Evolutionary conservation across 1,284 basidiomycete genomes (phyloP).

Genomic region (Polyporus tsugae): DNA sequence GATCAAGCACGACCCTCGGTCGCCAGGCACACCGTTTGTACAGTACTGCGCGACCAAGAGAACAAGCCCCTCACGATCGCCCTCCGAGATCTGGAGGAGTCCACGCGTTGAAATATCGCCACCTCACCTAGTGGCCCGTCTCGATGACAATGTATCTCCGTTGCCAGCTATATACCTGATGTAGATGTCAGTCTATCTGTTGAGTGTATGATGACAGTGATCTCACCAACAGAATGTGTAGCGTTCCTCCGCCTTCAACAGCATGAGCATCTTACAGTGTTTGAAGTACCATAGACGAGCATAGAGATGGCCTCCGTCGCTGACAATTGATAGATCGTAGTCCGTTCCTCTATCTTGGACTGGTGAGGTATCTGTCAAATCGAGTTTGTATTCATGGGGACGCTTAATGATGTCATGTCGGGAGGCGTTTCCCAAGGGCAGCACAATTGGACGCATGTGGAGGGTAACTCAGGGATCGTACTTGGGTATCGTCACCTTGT

Average conservation of each 20-base stretch:
- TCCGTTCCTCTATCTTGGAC: no score
- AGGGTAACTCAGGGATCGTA: neutral
- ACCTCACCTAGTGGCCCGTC: neutral
- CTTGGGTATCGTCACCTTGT: neutral
- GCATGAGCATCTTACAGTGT: neutral
- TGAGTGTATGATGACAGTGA: neutral
- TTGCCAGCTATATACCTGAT: neutral
- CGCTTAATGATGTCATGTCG: no score
- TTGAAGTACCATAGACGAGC: no score
- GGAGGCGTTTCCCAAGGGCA: neutral
- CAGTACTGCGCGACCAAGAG: neutral
- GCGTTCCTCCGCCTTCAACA: neutral
- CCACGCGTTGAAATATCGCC: neutral
- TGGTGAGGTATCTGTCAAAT: no score
- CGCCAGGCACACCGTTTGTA: neutral
- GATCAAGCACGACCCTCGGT: neutral
- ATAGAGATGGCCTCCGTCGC: neutral
- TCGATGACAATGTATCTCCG: constrained; percentile 1
- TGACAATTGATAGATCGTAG: neutral
- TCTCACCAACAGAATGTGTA: neutral
- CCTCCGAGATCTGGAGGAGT: neutral
- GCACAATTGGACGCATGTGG: no score
- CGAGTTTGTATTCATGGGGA: no score
- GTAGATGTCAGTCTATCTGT: neutral
- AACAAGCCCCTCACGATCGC: neutral